These are phyloP conservation scores for Capronia epimyces DNA, from an alignment of 2,329 filamentous ascomycete species.

Conservation along the genomic window DNA sequence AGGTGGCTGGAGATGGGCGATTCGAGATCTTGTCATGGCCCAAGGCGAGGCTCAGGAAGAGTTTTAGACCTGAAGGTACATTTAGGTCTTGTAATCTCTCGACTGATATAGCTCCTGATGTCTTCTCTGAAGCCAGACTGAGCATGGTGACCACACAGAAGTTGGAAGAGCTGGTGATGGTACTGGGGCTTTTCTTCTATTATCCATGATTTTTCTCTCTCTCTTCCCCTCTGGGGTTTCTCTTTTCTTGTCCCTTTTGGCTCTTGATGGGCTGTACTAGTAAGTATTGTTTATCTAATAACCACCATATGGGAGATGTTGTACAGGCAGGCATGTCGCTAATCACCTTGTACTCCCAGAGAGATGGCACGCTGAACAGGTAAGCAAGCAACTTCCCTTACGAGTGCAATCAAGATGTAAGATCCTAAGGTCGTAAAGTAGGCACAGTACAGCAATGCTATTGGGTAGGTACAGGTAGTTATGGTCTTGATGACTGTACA, in stretches of 20 bases:
- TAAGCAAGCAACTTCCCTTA: too few relatives aligned
- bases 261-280: not conserved
- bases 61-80: not conserved
- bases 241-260: too few relatives aligned
- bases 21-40: slow-evolving; percentile 23
- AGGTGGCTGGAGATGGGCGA: slow-evolving; percentile 67
- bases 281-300: not conserved
- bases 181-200: not conserved
- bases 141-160: too few relatives aligned
- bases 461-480: not conserved
- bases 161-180: too few relatives aligned
- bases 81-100: not conserved
- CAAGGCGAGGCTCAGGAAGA: slow-evolving; percentile 6
- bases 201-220: not conserved
- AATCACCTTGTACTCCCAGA: too few relatives aligned
- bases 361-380: too few relatives aligned
- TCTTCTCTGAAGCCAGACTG: too few relatives aligned
- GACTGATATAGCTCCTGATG: not conserved
- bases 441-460: too few relatives aligned
- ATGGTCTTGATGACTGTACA: slow-evolving; percentile 11
- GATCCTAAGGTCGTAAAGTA: too few relatives aligned
- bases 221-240: not conserved
- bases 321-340: too few relatives aligned
- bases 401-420: too few relatives aligned
- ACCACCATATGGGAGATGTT: too few relatives aligned